Evolutionary conservation across 768 basidiomycete species (phyloP).

Genomic region (Rhodotorula graminis): DNA sequence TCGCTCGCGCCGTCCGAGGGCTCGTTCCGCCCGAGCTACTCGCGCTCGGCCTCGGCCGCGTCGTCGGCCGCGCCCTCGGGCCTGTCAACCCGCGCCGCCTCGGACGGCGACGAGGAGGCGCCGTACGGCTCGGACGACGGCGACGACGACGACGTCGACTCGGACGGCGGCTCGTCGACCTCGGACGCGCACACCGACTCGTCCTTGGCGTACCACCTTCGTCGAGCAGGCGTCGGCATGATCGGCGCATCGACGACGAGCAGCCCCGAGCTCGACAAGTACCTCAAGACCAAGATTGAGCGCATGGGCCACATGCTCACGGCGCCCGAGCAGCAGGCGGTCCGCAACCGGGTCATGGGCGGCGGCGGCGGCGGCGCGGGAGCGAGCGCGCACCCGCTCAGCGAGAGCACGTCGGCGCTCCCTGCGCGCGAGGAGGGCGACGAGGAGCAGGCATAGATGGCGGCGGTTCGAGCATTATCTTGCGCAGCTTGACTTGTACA

Average conservation of each 20-base stretch:
- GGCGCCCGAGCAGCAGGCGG: conserved; percentile 12
- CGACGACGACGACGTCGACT: conserved; percentile 5
- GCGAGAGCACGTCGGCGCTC: background rate
- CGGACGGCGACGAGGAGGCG: background rate
- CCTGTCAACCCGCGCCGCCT: background rate
- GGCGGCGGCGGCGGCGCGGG: background rate
- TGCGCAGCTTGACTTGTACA: background rate
- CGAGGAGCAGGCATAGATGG: background rate
- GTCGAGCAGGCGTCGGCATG: conserved; percentile 64
- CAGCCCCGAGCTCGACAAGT: conserved; percentile 86
- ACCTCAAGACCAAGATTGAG: conserved; percentile 90
- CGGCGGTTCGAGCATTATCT: background rate
- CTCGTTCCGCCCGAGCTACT: conserved; percentile 2
- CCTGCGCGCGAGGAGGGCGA: background rate
- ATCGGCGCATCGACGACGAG: conserved; percentile 71
- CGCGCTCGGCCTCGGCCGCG: conserved; percentile 7
- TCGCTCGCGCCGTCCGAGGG: conserved; percentile 9
- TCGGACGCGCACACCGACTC: conserved; percentile 41
- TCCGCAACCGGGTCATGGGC: conserved; percentile 1
- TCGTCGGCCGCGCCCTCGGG: conserved; percentile 5
- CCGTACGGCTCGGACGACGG: background rate
- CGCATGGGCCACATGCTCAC: conserved; percentile 94
- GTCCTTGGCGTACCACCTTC: conserved; percentile 48
- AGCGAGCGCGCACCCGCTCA: background rate
- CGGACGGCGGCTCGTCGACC: conserved; percentile 16